These are phyloP conservation scores for Leccinum subatratum DNA, from an alignment of 1,284 basidiomycete species.

Conservation along the genomic window DNA sequence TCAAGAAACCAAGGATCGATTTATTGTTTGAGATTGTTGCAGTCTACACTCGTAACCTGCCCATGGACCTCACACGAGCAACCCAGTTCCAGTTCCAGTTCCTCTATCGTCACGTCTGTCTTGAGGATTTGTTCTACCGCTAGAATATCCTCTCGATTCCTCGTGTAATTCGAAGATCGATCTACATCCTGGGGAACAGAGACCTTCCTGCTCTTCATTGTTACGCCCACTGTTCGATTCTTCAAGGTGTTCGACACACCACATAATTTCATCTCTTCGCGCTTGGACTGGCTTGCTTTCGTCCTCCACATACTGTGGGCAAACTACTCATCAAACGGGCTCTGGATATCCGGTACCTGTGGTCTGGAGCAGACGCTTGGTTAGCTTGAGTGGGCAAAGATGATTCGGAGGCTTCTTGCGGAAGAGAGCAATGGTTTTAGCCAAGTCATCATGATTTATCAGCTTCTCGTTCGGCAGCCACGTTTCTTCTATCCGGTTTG, in stretches of 20 bases:
- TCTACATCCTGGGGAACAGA: conserved; percentile 75
- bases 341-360: conserved; percentile 83
- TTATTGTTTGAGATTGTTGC: conserved; percentile 86
- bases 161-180: conserved; percentile 76
- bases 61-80: conserved; percentile 79
- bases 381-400: conserved; percentile 84
- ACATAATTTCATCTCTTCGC: conserved; percentile 88
- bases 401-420: conserved; percentile 80
- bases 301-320: conserved; percentile 77
- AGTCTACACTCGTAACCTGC: conserved; percentile 76
- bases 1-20: conserved; percentile 75
- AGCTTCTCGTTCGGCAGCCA: conserved; percentile 88
- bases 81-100: conserved; percentile 90
- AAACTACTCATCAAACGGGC: conserved; percentile 82
- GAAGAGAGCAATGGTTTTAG: conserved; percentile 85
- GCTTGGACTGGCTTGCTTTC: conserved; percentile 93
- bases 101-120: conserved; percentile 82
- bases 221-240: conserved; percentile 93
- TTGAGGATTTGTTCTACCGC: conserved; percentile 63
- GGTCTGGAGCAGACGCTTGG: conserved; percentile 52
- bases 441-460: conserved; percentile 86
- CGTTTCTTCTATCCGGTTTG: conserved; percentile 92
- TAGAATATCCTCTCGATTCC: conserved; percentile 84
- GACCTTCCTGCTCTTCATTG: conserved; percentile 80
- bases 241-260: conserved; percentile 90